Evolutionary conservation across 2,329 filamentous ascomycete genomes (phyloP).

Genomic region (Niveomyces coronatus): DNA sequence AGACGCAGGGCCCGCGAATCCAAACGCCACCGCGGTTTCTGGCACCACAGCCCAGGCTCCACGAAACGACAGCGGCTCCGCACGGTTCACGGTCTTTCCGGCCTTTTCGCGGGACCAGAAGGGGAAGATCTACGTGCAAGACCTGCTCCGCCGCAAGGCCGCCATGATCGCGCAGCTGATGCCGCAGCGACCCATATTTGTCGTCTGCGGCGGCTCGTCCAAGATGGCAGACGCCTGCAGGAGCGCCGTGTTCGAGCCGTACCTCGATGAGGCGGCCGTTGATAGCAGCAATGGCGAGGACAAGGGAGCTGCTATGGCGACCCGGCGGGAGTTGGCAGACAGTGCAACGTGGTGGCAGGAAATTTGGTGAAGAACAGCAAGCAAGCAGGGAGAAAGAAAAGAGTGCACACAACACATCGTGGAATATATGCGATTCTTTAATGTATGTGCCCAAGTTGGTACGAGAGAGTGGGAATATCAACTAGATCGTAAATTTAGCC

Average conservation of each 20-base stretch:
- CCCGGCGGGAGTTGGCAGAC: conserved; percentile 27
- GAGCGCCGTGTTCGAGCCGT: conserved; percentile 38
- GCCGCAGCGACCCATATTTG: conserved; percentile 33
- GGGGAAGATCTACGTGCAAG: conserved; percentile 46
- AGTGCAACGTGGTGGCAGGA: conserved; percentile 44
- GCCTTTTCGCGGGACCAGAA: conserved; percentile 39
- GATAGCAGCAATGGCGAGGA: too few species aligned
- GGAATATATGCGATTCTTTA: too few species aligned
- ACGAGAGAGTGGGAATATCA: too few species aligned
- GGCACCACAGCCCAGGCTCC: neutral
- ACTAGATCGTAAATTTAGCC: too few species aligned
- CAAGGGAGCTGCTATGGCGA: conserved; percentile 22
- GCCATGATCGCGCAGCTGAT: conserved; percentile 24
- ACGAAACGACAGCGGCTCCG: neutral
- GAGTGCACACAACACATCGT: neutral
- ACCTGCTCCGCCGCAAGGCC: conserved; percentile 37
- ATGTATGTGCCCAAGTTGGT: too few species aligned
- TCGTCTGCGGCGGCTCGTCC: conserved; percentile 46
- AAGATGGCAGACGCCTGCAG: conserved; percentile 49
- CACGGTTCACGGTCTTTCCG: conserved; percentile 24
- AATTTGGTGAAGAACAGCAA: conserved; percentile 50
- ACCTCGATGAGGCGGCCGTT: conserved; percentile 27
- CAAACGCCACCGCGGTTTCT: neutral
- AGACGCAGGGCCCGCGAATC: conserved; percentile 7
- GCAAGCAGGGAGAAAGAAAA: neutral